Percentiles rank a stretch among this genome's conserved stretches.
phyloP scores from a whole-genome alignment of 768 basidiomycete species.

The Chalciporus chontae region DNA sequence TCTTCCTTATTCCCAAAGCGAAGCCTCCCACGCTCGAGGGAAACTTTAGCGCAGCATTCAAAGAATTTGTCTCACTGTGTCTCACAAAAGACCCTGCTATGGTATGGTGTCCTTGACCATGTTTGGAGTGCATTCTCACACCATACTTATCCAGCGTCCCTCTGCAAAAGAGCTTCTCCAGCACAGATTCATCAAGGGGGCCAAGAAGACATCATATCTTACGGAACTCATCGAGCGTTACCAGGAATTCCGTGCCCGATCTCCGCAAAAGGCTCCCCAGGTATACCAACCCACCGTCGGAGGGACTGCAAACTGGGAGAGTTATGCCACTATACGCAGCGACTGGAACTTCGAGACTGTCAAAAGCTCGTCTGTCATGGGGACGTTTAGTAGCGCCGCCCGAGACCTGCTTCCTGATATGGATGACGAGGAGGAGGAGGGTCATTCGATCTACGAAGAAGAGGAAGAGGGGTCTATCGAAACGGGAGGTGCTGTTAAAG shows the following conservation, averaged over 20 bases:
- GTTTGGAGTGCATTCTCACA: slow-evolving; percentile 9
- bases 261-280: slow-evolving; percentile 53
- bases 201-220: slow-evolving; percentile 78
- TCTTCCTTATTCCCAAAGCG: slow-evolving; percentile 97
- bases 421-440: slow-evolving; percentile 52
- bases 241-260: slow-evolving; percentile 68
- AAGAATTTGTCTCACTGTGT: slow-evolving; percentile 88
- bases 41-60: slow-evolving; percentile 78
- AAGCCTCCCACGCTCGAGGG: slow-evolving; percentile 91
- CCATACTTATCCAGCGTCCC: slow-evolving; percentile 59
- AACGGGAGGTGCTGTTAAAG: slow-evolving; percentile 60
- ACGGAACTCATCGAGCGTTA: slow-evolving; percentile 87
- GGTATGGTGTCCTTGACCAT: slow-evolving; percentile 41
- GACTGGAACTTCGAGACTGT: slow-evolving; percentile 97
- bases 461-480: slow-evolving; percentile 55
- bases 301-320: slow-evolving; percentile 64
- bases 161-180: slow-evolving; percentile 89
- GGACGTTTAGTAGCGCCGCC: slow-evolving; percentile 70
- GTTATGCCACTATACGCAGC: slow-evolving; percentile 72
- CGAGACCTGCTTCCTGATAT: slow-evolving; percentile 65
- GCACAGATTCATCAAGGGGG: slow-evolving; percentile 87
- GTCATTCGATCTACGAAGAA: slow-evolving; percentile 36
- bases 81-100: slow-evolving; percentile 86
- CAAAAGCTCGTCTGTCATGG: slow-evolving; percentile 68
- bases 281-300: slow-evolving; percentile 55